Evolutionary conservation across 441 rosid genomes (phyloP).

Genomic region (Pelargonium fulgidum): DNA sequence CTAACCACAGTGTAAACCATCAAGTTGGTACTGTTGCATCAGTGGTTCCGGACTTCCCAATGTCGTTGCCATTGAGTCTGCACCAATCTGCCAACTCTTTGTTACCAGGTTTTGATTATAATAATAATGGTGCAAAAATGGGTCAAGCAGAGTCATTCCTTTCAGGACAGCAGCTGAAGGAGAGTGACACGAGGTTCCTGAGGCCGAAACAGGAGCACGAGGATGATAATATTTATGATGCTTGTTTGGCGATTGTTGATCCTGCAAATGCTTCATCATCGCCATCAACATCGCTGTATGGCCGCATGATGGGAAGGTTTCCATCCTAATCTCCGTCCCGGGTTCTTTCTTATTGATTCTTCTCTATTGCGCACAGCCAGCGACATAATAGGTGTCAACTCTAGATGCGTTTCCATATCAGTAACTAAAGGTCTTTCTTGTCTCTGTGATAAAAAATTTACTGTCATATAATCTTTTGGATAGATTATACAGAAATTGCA

Average conservation of each 20-base stretch:
- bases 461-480: neutral
- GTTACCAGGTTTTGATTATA: slow-evolving; percentile 25
- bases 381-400: too few species aligned
- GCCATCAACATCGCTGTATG: slow-evolving; percentile 25
- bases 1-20: slow-evolving; percentile 17
- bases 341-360: too few species aligned
- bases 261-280: slow-evolving; percentile 28
- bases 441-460: neutral
- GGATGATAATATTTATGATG: slow-evolving; percentile 35
- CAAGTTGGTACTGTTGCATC: slow-evolving; percentile 30
- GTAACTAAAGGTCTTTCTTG: neutral
- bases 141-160: slow-evolving; percentile 20
- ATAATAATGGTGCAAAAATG: slow-evolving; percentile 21
- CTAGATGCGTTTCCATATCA: too few species aligned
- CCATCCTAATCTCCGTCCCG: slow-evolving; percentile 18
- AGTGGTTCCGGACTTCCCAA: slow-evolving; percentile 37
- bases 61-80: slow-evolving; percentile 35
- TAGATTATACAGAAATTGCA: too few species aligned
- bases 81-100: slow-evolving; percentile 27
- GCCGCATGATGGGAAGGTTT: slow-evolving; percentile 28
- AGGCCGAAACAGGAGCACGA: too few species aligned
- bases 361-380: too few species aligned
- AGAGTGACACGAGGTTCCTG: slow-evolving; percentile 10
- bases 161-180: slow-evolving; percentile 11
- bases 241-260: slow-evolving; percentile 28